Conservation (phyloP, 768 basidiomycete species). For the Suillus americanus region DNA sequence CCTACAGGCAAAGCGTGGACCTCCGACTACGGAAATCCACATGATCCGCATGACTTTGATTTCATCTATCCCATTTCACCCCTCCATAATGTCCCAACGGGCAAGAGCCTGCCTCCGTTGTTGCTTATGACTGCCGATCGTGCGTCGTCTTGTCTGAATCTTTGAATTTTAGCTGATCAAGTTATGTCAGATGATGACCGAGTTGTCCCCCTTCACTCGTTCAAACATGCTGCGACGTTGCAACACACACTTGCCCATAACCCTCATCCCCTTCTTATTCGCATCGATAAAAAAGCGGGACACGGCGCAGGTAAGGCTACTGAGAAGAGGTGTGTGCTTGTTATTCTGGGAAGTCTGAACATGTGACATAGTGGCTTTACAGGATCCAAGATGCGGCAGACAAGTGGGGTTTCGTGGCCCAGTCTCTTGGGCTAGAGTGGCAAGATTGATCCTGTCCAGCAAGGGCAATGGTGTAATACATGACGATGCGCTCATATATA, state of each 20-base stretch:
- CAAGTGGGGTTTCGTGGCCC: conserved; percentile 75
- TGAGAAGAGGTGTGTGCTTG: conserved; percentile 52
- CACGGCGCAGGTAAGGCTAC: conserved; percentile 82
- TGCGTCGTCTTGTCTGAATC: conserved; percentile 34
- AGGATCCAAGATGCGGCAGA: conserved; percentile 78
- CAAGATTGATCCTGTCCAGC: conserved; percentile 17
- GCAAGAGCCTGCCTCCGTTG: conserved; percentile 63
- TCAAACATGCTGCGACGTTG: conserved; percentile 79
- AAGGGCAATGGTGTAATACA: neutral
- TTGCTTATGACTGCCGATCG: conserved; percentile 83
- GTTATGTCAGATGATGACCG: conserved; percentile 67
- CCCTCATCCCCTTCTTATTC: conserved; percentile 69
- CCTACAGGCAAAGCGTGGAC: conserved; percentile 68
- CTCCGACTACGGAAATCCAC: conserved; percentile 76
- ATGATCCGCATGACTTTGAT: conserved; percentile 77
- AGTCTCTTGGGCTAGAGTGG: conserved; percentile 55
- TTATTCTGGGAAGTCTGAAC: conserved; percentile 5
- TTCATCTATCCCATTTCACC: conserved; percentile 82
- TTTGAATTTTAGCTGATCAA: neutral
- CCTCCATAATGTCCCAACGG: conserved; percentile 70
- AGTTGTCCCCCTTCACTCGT: conserved; percentile 85
- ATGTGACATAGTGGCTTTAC: conserved; percentile 10
- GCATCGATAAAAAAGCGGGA: conserved; percentile 78
- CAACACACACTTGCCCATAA: conserved; percentile 67
- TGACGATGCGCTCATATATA: neutral